Conservation (phyloP, 495 filamentous ascomycete species). For the Lindgomyces ingoldianus region DNA sequence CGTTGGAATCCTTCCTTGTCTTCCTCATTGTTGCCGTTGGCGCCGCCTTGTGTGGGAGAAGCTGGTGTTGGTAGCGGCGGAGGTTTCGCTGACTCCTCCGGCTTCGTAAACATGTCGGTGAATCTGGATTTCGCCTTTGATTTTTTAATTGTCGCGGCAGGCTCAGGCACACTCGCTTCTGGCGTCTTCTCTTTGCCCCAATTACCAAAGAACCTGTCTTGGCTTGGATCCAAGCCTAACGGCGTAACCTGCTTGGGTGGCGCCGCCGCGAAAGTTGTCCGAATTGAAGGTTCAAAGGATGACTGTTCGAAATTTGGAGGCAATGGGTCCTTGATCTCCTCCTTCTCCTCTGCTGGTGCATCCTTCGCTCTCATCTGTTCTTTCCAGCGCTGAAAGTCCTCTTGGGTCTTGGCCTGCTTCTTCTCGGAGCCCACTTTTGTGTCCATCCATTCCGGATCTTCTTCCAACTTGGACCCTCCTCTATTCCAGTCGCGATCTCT, state of each 20-base stretch:
- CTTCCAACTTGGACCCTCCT: constrained; percentile 48
- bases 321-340: constrained; percentile 30
- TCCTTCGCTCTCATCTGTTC: constrained; percentile 77
- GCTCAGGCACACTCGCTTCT: constrained; percentile 39
- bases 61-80: constrained; percentile 35
- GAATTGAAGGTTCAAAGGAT: not conserved
- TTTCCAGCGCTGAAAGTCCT: constrained; percentile 96
- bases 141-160: constrained; percentile 52
- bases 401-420: constrained; percentile 64
- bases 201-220: constrained; percentile 80
- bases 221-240: constrained; percentile 62
- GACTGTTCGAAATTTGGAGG: not conserved
- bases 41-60: constrained; percentile 30
- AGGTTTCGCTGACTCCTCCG: constrained; percentile 55
- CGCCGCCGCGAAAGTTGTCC: not conserved
- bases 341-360: constrained; percentile 53
- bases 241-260: constrained; percentile 45
- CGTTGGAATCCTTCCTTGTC: constrained; percentile 90
- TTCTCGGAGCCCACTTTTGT: constrained; percentile 21
- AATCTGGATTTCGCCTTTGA: constrained; percentile 66
- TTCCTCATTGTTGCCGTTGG: constrained; percentile 57
- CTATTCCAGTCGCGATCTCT: constrained; percentile 42
- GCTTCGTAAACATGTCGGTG: constrained; percentile 69
- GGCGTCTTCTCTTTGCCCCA: constrained; percentile 45
- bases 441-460: constrained; percentile 59